Conservation (phyloP, 176 grass and related monocot species). For the Secale cereale region DNA sequence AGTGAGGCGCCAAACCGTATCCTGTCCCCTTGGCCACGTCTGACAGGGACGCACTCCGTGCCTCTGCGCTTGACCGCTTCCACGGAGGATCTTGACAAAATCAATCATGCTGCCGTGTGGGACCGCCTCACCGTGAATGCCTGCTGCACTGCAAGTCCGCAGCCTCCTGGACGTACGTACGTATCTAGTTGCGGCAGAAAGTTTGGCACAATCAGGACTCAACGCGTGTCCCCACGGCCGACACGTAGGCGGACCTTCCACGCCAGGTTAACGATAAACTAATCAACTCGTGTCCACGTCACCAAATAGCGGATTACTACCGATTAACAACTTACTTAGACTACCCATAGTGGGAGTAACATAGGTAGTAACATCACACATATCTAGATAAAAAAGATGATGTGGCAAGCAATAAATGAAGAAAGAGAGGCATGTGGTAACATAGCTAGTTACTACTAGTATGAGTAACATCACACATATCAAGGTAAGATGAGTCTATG, state of each 20-base stretch:
- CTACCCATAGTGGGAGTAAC: too few relatives aligned
- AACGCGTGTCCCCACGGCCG: constrained; percentile 5
- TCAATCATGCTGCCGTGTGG: constrained; percentile 40
- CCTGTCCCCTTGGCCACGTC: constrained; percentile 34
- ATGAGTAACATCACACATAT: too few relatives aligned
- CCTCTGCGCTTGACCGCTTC: constrained; percentile 25
- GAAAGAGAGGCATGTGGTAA: too few relatives aligned
- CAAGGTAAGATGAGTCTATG: too few relatives aligned
- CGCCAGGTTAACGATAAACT: not conserved
- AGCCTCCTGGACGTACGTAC: not conserved
- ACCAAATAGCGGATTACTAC: not conserved
- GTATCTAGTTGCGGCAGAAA: not conserved
- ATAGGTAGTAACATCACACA: too few relatives aligned
- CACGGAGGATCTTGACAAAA: not conserved
- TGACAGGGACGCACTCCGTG: constrained; percentile 2
- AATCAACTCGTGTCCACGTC: constrained; percentile 25
- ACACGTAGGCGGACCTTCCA: not conserved
- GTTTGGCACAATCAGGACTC: not conserved
- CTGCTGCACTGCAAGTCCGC: not conserved
- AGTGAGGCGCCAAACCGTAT: not conserved
- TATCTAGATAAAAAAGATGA: too few relatives aligned
- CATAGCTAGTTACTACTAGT: too few relatives aligned
- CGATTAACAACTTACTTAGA: not conserved
- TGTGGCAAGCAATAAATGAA: too few relatives aligned
- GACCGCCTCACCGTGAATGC: not conserved